Conservation (phyloP, 2,329 filamentous ascomycete species). For the Monilinia fructigena region DNA sequence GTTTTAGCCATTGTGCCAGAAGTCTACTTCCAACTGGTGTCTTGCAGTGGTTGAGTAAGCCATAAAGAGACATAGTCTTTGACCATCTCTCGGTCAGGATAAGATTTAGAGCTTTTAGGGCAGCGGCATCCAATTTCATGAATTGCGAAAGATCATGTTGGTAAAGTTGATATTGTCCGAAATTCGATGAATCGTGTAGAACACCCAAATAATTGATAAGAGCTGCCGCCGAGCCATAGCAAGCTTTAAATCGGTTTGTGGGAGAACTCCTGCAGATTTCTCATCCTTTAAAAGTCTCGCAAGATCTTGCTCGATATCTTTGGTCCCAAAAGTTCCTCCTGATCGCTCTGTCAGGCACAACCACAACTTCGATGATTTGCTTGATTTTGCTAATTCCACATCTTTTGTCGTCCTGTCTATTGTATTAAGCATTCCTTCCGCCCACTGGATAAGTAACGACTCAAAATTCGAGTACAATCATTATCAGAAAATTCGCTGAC, state of each 20-base stretch:
- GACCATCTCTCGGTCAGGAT: slow-evolving; percentile 91
- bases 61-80: slow-evolving; percentile 97
- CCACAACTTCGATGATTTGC: slow-evolving; percentile 91
- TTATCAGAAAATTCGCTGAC: slow-evolving; percentile 99
- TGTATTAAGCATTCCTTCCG: slow-evolving; percentile 88
- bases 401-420: slow-evolving; percentile 78
- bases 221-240: slow-evolving; percentile 92
- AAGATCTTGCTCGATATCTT: slow-evolving; percentile 94
- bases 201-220: slow-evolving; percentile 92
- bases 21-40: slow-evolving; percentile 88
- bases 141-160: slow-evolving; percentile 96
- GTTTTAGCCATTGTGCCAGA: slow-evolving; percentile 94
- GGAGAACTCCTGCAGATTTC: slow-evolving; percentile 69
- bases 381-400: slow-evolving; percentile 78
- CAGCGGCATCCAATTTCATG: slow-evolving; percentile 97
- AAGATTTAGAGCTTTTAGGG: slow-evolving; percentile 88
- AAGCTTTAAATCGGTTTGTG: slow-evolving; percentile 88
- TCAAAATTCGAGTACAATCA: slow-evolving; percentile 98
- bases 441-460: slow-evolving; percentile 89
- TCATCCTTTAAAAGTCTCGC: slow-evolving; percentile 86
- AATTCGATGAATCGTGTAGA: slow-evolving; percentile 88
- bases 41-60: slow-evolving; percentile 94
- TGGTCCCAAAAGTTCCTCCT: slow-evolving; percentile 74
- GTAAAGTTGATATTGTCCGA: slow-evolving; percentile 94
- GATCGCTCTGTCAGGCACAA: slow-evolving; percentile 83